Evolutionary conservation across 345 rosid species (phyloP), one percentile per base, ranked within the genome.

Genomic region (Erysimum cheiranthoides): DNA sequence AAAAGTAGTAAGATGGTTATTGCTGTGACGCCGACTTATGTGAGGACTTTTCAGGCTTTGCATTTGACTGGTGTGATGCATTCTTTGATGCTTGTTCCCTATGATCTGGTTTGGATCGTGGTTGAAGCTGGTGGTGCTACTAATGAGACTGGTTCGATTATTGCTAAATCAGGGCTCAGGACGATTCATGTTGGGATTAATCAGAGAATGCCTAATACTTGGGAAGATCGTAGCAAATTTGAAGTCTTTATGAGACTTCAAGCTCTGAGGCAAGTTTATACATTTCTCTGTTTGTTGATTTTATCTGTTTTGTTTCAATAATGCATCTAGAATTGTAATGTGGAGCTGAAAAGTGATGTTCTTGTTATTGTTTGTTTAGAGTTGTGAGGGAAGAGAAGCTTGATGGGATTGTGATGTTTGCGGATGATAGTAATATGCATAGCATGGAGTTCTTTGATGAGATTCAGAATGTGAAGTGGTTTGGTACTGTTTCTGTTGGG

Each of bases 351-450:
- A 60, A 60, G 36, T 61, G 3, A 17, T 28, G 60, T 8, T 28
- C 31, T 52, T 85, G 5, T 2, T 31, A 25, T 16, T 7, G 38
- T 63, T 75, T 85, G 73, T 66, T 59, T 89, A 96, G 99, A 78
- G 78, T 85, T 58, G 86, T 89, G 65, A 85, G 82, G 69, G 92
- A 96, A 69, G 82, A 88, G 95, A 96, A 85, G 85, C 84, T 93
- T 88, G 97, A 96, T 75, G 98, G 99, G 58, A 38, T 96, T 36
- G 97, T 93, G 76, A 82, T 89, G 90, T 93, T 96, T 86, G 92
- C 88, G 1, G 99, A 96, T 74, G 99, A 96, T 80, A 89, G 99
- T 76, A 96, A 93, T 61, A 89, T 96, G 96, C 98, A 96, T 75
- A 86, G 94, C 74, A 89, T 93, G 96, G 99, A 96, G 79, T 85